Evolutionary conservation across 768 basidiomycete genomes (phyloP), one percentile per base, ranked within the genome.

Genomic region (Filobasidium floriforme): DNA sequence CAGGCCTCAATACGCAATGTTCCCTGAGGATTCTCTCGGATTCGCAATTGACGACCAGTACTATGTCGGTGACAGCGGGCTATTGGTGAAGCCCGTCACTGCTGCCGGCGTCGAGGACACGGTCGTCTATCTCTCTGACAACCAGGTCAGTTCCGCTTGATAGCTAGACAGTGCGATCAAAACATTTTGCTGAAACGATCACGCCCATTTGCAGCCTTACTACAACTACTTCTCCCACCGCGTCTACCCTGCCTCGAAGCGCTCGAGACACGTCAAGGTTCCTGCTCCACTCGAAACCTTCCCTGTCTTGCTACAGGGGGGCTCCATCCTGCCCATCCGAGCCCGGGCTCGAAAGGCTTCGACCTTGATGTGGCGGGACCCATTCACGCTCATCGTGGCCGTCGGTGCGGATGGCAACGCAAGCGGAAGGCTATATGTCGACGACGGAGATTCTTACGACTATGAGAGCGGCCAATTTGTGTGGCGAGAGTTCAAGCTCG

Each of bases 1-100:
- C 68, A 96, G 93, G 60, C 96, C 96, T n/a, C 94, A 99, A 77
- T 98, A 90, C 72, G 85, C 92, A 66, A 83, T 88, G 76, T 92
- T 94, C 86, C 96, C 96, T 5, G 83, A 89, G 65, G 93, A 98
- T 75, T 81, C 85, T 66, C 80, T 82, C 55, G 96, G 96, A 5
- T 97, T 92, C 71, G 82, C 84, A 0, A 83, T 97, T 60, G 96
- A 98, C 72, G 92, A 97, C 72, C 96, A 99, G 76, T 98, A 86
- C 80, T 98, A 87, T 75, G 81, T 99, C 64, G 93, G 92, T 12
- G 82, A 83, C 14, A 90, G 90, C 7, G 92, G 94, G 22, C 77
- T 99, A 59, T 83, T 99, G 64, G 88, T 92, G 69, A 94, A 94
- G 76, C 96, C 96, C 0, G 86, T 98, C 62, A 90, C 89, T 0